These are phyloP conservation scores for Nyctanthes arbortristis DNA, from an alignment of 257 asterid species.

Conservation along the genomic window DNA sequence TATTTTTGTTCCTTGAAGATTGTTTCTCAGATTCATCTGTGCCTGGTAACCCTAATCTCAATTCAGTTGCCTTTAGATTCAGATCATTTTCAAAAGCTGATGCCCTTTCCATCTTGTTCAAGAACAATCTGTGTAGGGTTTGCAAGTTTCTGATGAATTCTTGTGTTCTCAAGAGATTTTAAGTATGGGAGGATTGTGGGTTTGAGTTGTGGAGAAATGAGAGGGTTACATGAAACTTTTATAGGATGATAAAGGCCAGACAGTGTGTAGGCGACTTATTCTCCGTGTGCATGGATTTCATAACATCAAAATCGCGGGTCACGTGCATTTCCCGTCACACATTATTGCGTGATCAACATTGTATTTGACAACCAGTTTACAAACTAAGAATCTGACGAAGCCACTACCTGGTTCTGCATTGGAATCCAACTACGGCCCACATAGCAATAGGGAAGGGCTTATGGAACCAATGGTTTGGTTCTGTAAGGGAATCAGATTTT, in stretches of 20 bases:
- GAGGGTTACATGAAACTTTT: constrained; percentile 25
- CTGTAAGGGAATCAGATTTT: too few species aligned
- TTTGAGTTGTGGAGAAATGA: not conserved
- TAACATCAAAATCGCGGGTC: constrained; percentile 21
- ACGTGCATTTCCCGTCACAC: constrained; percentile 20
- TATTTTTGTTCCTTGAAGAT: constrained; percentile 40
- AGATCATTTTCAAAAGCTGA: constrained; percentile 28
- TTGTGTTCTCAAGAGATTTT: not conserved
- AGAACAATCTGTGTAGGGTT: not conserved
- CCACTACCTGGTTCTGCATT: too few species aligned
- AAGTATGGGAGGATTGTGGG: constrained; percentile 8
- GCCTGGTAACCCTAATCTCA: constrained; percentile 61
- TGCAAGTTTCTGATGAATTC: not conserved
- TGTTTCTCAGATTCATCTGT: constrained; percentile 36
- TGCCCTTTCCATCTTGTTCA: constrained; percentile 30
- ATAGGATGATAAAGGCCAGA: constrained; percentile 28
- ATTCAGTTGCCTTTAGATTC: constrained; percentile 55
- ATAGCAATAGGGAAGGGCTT: too few species aligned
- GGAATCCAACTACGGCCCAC: too few species aligned
- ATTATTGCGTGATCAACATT: not conserved
- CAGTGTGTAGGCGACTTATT: constrained; percentile 41
- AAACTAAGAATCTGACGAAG: too few species aligned
- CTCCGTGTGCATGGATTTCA: constrained; percentile 52
- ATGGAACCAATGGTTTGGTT: too few species aligned
- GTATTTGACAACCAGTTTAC: too few species aligned